These are phyloP conservation scores for Suillus spraguei DNA, from an alignment of 768 basidiomycete genomes.

Conservation along the genomic window DNA sequence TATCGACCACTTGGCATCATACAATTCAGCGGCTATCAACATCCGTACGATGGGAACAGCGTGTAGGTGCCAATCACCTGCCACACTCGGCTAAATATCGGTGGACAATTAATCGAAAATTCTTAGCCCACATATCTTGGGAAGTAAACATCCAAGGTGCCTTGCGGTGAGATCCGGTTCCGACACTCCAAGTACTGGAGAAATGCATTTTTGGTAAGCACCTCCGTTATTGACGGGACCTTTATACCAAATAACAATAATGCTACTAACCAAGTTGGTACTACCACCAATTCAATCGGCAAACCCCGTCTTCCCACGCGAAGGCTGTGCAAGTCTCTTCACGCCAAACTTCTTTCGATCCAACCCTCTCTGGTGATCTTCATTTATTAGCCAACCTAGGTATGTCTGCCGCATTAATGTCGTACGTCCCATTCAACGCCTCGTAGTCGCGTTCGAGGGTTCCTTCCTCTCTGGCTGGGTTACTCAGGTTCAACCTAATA, in stretches of 20 bases:
- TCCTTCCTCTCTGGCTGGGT: background rate
- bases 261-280: constrained; percentile 14
- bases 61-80: constrained; percentile 6
- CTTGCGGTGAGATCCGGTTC: constrained; percentile 11
- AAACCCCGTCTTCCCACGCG: constrained; percentile 31
- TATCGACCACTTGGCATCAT: constrained; percentile 1
- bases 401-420: constrained; percentile 39
- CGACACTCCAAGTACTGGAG: background rate
- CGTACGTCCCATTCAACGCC: constrained; percentile 11
- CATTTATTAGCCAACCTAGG: constrained; percentile 34
- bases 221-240: constrained; percentile 20
- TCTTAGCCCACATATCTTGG: constrained; percentile 7
- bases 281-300: constrained; percentile 34
- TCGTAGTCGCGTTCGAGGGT: constrained; percentile 13
- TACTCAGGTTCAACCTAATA: constrained; percentile 7
- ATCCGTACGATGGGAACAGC: constrained; percentile 3
- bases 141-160: background rate
- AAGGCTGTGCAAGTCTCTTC: constrained; percentile 28
- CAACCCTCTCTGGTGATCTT: constrained; percentile 12
- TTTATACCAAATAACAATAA: constrained; percentile 13
- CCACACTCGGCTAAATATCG: constrained; percentile 7
- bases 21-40: constrained; percentile 6
- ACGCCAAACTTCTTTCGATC: constrained; percentile 23
- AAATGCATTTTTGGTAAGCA: constrained; percentile 5
- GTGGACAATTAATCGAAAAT: constrained; percentile 8